Percentiles rank a stretch among this genome's conserved stretches.
These are phyloP conservation scores for Chiua virens DNA, from an alignment of 768 basidiomycete genomes.

Conservation along the genomic window DNA sequence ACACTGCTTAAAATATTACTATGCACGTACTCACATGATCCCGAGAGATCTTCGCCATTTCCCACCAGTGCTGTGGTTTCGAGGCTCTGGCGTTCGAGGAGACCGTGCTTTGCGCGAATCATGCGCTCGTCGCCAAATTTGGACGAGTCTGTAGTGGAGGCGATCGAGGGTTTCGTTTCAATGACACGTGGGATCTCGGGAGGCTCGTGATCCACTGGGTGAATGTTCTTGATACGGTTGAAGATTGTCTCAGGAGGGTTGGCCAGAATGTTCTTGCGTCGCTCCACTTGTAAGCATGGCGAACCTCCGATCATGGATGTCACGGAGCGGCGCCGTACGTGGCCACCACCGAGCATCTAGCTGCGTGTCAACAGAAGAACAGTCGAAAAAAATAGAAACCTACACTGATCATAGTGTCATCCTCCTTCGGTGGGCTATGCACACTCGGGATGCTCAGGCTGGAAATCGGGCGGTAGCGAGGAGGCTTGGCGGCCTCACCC, in stretches of 20 bases:
- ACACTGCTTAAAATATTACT: not conserved
- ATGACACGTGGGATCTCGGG: constrained; percentile 47
- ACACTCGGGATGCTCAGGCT: constrained; percentile 50
- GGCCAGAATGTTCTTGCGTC: constrained; percentile 49
- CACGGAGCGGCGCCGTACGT: constrained; percentile 66
- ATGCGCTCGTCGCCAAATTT: constrained; percentile 69
- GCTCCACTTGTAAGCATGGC: constrained; percentile 65
- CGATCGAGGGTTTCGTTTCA: constrained; percentile 62
- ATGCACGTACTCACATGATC: constrained; percentile 47
- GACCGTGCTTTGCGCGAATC: constrained; percentile 60
- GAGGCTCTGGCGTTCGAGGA: constrained; percentile 63
- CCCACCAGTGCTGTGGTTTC: constrained; percentile 66
- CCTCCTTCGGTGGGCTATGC: constrained; percentile 59
- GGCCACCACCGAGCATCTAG: constrained; percentile 80
- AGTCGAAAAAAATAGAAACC: constrained; percentile 21
- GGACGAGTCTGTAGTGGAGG: constrained; percentile 54
- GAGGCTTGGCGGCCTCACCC: constrained; percentile 40
- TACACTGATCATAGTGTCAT: constrained; percentile 83
- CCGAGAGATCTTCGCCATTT: constrained; percentile 58
- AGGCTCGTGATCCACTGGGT: constrained; percentile 29
- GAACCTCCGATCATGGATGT: constrained; percentile 68
- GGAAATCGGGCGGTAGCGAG: constrained; percentile 66
- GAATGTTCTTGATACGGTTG: constrained; percentile 33
- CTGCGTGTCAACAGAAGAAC: constrained; percentile 1
- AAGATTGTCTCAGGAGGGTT: constrained; percentile 33